A percentile compares a stretch with the other conserved stretches of the same genome.
phyloP scores from a whole-genome alignment of 257 asterid species.

The Vinca minor region DNA sequence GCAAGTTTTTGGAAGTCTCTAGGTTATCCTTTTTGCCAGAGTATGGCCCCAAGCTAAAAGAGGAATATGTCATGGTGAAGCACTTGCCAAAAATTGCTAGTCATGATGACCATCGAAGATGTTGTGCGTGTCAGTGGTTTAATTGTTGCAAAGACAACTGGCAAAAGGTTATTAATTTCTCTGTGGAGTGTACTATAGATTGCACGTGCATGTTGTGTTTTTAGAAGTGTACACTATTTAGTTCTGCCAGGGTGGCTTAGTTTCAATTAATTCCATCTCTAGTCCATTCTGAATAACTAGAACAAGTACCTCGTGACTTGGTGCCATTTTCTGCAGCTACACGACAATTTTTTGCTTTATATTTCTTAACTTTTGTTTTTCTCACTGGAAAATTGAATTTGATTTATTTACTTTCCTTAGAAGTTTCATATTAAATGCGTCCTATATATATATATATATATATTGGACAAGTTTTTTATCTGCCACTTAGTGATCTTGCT shows the following conservation, averaged over 20 bases:
- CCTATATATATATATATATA: too few species aligned
- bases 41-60: constrained; percentile 91
- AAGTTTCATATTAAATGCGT: too few species aligned
- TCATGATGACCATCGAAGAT: constrained; percentile 30
- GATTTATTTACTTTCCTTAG: too few species aligned
- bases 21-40: constrained; percentile 78
- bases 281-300: background rate
- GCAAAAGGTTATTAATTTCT: constrained; percentile 67
- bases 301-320: too few species aligned
- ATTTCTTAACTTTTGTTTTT: too few species aligned
- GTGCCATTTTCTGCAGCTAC: too few species aligned
- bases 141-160: constrained; percentile 88
- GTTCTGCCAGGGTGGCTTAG: background rate
- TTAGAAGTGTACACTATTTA: background rate
- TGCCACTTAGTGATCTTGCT: too few species aligned
- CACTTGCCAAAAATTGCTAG: constrained; percentile 54
- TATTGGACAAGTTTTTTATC: too few species aligned
- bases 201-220: background rate
- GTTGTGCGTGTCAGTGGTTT: constrained; percentile 66
- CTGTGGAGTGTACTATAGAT: constrained; percentile 10
- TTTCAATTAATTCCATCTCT: background rate
- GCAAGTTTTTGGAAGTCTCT: constrained; percentile 87
- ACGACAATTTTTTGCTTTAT: too few species aligned
- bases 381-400: too few species aligned
- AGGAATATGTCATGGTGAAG: constrained; percentile 81